phyloP scores from a whole-genome alignment of 2,329 filamentous ascomycete genomes.

The Alternaria novae-zelandiae region DNA sequence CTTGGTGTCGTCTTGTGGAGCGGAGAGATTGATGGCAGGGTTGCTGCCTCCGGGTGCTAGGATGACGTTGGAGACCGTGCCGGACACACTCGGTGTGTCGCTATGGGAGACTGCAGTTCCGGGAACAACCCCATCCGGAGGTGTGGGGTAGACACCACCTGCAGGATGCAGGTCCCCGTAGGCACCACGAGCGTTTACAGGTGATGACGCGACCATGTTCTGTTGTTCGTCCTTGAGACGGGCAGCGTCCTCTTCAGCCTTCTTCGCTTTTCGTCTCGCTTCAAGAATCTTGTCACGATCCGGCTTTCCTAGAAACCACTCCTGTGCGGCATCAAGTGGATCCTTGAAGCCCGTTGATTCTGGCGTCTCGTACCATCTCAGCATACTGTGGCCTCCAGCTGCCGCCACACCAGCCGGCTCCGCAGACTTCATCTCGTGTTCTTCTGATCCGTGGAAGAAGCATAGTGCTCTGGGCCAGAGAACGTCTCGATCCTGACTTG shows the following conservation, averaged over 20 bases:
- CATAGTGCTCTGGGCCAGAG: slow-evolving; percentile 48
- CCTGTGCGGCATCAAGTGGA: slow-evolving; percentile 43
- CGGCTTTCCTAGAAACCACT: slow-evolving; percentile 45
- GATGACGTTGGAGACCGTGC: slow-evolving; percentile 33
- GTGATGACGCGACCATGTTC: slow-evolving; percentile 44
- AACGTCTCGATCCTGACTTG: slow-evolving; percentile 32
- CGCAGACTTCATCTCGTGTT: not conserved
- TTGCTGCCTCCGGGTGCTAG: slow-evolving; percentile 38
- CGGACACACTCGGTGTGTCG: slow-evolving; percentile 39
- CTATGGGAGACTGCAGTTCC: slow-evolving; percentile 33
- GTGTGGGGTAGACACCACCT: slow-evolving; percentile 50
- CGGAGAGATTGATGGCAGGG: slow-evolving; percentile 42
- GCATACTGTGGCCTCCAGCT: slow-evolving; percentile 10
- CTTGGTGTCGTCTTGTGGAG: slow-evolving; percentile 29
- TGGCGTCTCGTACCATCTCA: slow-evolving; percentile 41
- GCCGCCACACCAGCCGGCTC: not conserved
- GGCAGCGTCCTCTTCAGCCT: slow-evolving; percentile 55
- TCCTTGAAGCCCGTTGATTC: slow-evolving; percentile 43
- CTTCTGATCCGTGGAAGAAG: slow-evolving; percentile 28
- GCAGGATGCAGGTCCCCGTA: slow-evolving; percentile 47
- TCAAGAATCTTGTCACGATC: slow-evolving; percentile 45
- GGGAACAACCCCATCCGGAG: slow-evolving; percentile 47
- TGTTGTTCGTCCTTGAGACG: slow-evolving; percentile 39
- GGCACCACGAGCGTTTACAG: slow-evolving; percentile 42
- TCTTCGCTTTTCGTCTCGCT: slow-evolving; percentile 52